Evolutionary conservation across 495 filamentous ascomycete species (phyloP).

Genomic region (Melanomma pulvis-pyrius): DNA sequence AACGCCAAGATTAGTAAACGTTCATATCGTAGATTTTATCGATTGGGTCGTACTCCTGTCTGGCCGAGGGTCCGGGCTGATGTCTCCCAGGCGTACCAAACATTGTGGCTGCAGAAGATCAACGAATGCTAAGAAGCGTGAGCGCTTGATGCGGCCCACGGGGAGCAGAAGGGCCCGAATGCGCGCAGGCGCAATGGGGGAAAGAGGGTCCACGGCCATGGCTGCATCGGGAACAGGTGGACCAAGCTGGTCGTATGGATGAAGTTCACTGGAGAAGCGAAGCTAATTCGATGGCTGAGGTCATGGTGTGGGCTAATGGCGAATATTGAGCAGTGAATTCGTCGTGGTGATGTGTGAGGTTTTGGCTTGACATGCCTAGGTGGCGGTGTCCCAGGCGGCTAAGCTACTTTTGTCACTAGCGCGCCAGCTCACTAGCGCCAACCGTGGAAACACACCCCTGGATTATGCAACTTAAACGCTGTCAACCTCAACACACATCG

Average conservation of each 20-base stretch:
- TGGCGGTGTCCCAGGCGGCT: neutral
- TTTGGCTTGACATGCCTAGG: neutral
- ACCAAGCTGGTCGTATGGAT: neutral
- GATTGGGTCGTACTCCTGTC: slow-evolving; percentile 72
- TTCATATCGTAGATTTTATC: neutral
- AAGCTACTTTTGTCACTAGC: neutral
- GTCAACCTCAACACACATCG: neutral
- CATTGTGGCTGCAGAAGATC: slow-evolving; percentile 75
- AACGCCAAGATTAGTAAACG: slow-evolving; percentile 42
- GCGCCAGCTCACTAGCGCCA: slow-evolving; percentile 18
- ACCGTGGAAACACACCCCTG: slow-evolving; percentile 1
- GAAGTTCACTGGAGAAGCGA: neutral
- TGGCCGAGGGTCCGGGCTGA: slow-evolving; percentile 83
- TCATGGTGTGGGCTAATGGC: neutral
- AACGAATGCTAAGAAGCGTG: slow-evolving; percentile 77
- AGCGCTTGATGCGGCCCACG: slow-evolving; percentile 79
- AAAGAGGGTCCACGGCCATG: slow-evolving; percentile 87
- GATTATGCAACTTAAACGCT: neutral
- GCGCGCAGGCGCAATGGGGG: slow-evolving; percentile 82
- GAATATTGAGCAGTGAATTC: slow-evolving; percentile 11
- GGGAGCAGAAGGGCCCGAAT: slow-evolving; percentile 82
- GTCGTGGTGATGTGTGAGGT: neutral
- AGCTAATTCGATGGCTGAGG: neutral
- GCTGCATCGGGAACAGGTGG: slow-evolving; percentile 24
- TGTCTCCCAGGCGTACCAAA: slow-evolving; percentile 85